A percentile compares a stretch with the other conserved stretches of the same genome.
phyloP scores from a whole-genome alignment of 441 rosid genomes.

The Erodium moschatum region DNA sequence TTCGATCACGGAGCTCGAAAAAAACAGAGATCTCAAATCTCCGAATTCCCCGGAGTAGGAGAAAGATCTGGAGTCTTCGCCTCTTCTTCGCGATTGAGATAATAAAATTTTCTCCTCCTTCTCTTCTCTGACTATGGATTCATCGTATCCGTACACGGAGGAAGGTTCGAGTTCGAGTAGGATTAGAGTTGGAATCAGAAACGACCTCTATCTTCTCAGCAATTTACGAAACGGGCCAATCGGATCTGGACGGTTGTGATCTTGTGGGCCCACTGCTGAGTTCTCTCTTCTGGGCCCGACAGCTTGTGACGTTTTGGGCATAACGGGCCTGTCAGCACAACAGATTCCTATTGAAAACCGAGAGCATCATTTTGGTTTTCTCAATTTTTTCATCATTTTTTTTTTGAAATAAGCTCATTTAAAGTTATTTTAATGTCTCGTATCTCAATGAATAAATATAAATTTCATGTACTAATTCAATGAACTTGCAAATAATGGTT shows the following conservation, averaged over 20 bases:
- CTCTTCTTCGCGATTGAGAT: neutral
- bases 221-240: neutral
- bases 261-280: neutral
- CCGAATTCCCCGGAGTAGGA: neutral
- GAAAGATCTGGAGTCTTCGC: neutral
- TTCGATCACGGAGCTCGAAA: slow-evolving; percentile 16
- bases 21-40: slow-evolving; percentile 6
- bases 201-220: slow-evolving; percentile 2
- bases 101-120: too few relatives aligned
- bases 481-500: too few relatives aligned
- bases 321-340: neutral
- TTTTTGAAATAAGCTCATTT: too few relatives aligned
- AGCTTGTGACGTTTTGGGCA: neutral
- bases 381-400: too few relatives aligned
- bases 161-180: neutral
- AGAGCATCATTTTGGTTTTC: neutral
- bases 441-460: too few relatives aligned
- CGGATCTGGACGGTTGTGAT: slow-evolving; percentile 4
- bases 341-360: neutral
- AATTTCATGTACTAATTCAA: too few relatives aligned
- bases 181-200: neutral
- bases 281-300: neutral
- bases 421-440: too few relatives aligned
- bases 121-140: too few relatives aligned
- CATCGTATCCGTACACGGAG: neutral